A percentile compares a stretch with the other conserved stretches of the same genome.
phyloP scores from a whole-genome alignment of 2,329 filamentous ascomycete genomes.

The Neoarthrinium moseri region DNA sequence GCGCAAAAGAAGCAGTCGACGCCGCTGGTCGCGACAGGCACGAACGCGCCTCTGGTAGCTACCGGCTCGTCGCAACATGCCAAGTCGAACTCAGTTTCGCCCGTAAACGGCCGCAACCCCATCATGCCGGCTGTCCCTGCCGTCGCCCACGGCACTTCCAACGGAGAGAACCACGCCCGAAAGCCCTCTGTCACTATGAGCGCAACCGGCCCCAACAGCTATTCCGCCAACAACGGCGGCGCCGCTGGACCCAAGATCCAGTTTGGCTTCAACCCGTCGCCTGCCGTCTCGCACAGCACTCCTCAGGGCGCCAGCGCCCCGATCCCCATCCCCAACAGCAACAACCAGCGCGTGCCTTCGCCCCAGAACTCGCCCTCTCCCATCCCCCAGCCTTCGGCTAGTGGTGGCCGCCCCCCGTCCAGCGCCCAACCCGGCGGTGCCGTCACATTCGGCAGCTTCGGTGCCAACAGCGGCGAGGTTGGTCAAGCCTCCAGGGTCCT shows the following conservation, averaged over 20 bases:
- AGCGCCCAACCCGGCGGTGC: constrained; percentile 64
- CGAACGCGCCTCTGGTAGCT: constrained; percentile 52
- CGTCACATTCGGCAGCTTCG: constrained; percentile 82
- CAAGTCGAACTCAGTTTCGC: constrained; percentile 67
- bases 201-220: constrained; percentile 74
- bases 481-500: constrained; percentile 11
- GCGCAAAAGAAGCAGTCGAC: constrained; percentile 60
- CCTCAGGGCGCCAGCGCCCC: constrained; percentile 58
- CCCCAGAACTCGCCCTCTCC: constrained; percentile 88
- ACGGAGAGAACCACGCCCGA: constrained; percentile 77
- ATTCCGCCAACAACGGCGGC: constrained; percentile 69
- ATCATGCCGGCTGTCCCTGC: constrained; percentile 68
- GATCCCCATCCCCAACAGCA: constrained; percentile 60
- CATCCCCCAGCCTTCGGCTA: constrained; percentile 82
- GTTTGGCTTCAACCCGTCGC: constrained; percentile 77
- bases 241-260: constrained; percentile 64
- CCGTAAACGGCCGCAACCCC: constrained; percentile 80
- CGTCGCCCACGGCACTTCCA: constrained; percentile 50
- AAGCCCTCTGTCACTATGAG: constrained; percentile 92
- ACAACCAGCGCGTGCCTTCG: constrained; percentile 72
- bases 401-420: constrained; percentile 83
- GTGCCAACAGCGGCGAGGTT: constrained; percentile 78
- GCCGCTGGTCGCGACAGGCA: constrained; percentile 60
- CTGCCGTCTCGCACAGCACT: constrained; percentile 64
- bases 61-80: constrained; percentile 60